Conservation (phyloP, 257 asterid species). For the Perilla frutescens region DNA sequence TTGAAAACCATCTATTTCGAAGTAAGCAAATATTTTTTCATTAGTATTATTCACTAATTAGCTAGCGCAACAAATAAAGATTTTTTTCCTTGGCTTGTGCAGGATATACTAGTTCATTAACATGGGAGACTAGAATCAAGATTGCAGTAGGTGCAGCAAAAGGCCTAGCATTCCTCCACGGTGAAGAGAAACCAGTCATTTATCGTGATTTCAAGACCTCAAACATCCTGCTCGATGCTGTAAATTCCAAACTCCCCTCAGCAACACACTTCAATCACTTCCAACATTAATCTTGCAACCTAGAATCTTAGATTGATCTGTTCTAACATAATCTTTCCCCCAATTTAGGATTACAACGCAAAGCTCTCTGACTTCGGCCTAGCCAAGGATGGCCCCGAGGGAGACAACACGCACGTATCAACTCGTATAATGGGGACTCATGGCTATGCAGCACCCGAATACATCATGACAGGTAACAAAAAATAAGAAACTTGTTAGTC, state of each 20-base stretch:
- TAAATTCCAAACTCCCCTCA: constrained; percentile 9
- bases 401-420: constrained; percentile 71
- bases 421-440: constrained; percentile 91
- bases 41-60: not conserved
- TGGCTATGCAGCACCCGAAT: constrained; percentile 94
- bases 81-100: not conserved
- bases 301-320: not conserved
- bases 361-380: constrained; percentile 87
- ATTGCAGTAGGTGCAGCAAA: constrained; percentile 79
- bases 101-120: constrained; percentile 61
- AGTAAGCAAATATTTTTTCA: constrained; percentile 40
- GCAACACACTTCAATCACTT: not conserved
- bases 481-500: too few relatives aligned
- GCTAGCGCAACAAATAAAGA: too few relatives aligned
- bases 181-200: constrained; percentile 73
- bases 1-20: constrained; percentile 73
- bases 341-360: constrained; percentile 58
- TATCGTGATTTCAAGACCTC: constrained; percentile 86
- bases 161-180: constrained; percentile 86
- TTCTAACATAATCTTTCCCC: constrained; percentile 28
- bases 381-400: constrained; percentile 86
- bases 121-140: constrained; percentile 76
- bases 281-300: not conserved
- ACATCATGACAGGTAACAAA: constrained; percentile 72
- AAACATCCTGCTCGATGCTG: constrained; percentile 60